These are phyloP conservation scores for Cornus florida DNA, from an alignment of 148 eudicot genomes.

Conservation along the genomic window DNA sequence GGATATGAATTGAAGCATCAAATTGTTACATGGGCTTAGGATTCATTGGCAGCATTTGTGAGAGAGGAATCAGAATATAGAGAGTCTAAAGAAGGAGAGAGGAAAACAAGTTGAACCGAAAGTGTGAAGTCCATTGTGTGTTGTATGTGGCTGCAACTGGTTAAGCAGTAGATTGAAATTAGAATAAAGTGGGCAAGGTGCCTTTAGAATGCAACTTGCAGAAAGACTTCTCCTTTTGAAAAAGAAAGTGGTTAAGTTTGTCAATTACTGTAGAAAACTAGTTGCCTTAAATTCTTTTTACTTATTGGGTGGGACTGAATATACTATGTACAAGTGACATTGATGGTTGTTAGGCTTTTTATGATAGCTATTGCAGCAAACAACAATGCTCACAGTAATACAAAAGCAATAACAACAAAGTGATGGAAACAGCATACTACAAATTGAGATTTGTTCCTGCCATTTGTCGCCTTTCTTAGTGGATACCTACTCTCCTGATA, in stretches of 20 bases:
- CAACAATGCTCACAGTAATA: not conserved
- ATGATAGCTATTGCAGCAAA: not conserved
- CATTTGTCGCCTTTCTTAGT: not conserved
- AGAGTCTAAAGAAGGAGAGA: slow-evolving; percentile 18
- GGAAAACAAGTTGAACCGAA: slow-evolving; percentile 15
- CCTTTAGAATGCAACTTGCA: slow-evolving; percentile 48
- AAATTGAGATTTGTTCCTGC: not conserved
- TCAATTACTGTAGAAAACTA: slow-evolving; percentile 20
- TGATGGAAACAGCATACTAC: not conserved
- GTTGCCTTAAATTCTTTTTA: slow-evolving; percentile 7
- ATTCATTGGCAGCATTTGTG: not conserved
- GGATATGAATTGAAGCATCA: not conserved
- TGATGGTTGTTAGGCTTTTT: slow-evolving; percentile 4
- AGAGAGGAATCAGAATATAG: slow-evolving; percentile 20
- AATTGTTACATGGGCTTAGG: not conserved
- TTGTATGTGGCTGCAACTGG: slow-evolving; percentile 35
- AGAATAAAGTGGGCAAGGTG: slow-evolving; percentile 48
- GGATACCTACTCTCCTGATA: not conserved
- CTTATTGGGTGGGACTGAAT: slow-evolving; percentile 15
- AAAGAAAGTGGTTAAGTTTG: slow-evolving; percentile 43
- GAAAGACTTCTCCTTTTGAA: slow-evolving; percentile 37
- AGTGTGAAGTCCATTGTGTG: slow-evolving; percentile 23
- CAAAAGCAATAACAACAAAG: not conserved
- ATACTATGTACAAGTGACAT: slow-evolving; percentile 12
- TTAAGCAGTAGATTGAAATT: slow-evolving; percentile 13